phyloP scores from a whole-genome alignment of 2,329 filamentous ascomycete genomes.

The Pseudopithomyces chartarum region DNA sequence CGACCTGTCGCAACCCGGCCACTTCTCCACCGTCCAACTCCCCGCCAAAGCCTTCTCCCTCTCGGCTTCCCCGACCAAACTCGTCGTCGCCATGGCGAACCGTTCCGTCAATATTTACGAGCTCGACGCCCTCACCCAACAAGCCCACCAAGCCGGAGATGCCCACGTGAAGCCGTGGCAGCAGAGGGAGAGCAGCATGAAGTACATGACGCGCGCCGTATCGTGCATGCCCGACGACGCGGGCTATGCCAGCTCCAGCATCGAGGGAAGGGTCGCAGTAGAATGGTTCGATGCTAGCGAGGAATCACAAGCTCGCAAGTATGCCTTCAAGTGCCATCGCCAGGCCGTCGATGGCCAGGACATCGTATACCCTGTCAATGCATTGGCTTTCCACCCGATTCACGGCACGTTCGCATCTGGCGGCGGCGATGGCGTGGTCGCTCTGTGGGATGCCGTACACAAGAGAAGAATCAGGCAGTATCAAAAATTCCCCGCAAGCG shows the following conservation, averaged over 20 bases:
- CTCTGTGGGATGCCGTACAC: slow-evolving; percentile 87
- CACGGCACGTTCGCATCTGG: slow-evolving; percentile 86
- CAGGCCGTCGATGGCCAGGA: slow-evolving; percentile 74
- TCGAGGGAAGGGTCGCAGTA: slow-evolving; percentile 93
- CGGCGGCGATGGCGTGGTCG: slow-evolving; percentile 89
- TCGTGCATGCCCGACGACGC: slow-evolving; percentile 96
- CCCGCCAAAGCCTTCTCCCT: slow-evolving; percentile 90
- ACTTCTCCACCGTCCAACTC: slow-evolving; percentile 70
- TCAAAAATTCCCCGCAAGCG: slow-evolving; percentile 78
- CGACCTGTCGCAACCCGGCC: slow-evolving; percentile 60
- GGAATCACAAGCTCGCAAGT: slow-evolving; percentile 89
- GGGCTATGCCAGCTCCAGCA: slow-evolving; percentile 89
- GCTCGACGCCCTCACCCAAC: slow-evolving; percentile 66
- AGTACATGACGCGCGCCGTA: slow-evolving; percentile 93
- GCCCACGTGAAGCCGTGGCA: slow-evolving; percentile 81
- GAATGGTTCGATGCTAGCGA: slow-evolving; percentile 95
- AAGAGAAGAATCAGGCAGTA: slow-evolving; percentile 91
- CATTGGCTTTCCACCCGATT: slow-evolving; percentile 83
- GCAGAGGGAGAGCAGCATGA: slow-evolving; percentile 87
- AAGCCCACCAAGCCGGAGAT: slow-evolving; percentile 24
- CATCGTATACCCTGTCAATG: slow-evolving; percentile 89
- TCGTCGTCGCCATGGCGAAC: slow-evolving; percentile 94
- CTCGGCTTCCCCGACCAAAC: slow-evolving; percentile 75
- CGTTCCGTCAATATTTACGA: slow-evolving; percentile 96
- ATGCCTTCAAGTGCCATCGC: slow-evolving; percentile 98